phyloP scores from a whole-genome alignment of 2,329 filamentous ascomycete genomes.

The Penicillium sclerotigenum region DNA sequence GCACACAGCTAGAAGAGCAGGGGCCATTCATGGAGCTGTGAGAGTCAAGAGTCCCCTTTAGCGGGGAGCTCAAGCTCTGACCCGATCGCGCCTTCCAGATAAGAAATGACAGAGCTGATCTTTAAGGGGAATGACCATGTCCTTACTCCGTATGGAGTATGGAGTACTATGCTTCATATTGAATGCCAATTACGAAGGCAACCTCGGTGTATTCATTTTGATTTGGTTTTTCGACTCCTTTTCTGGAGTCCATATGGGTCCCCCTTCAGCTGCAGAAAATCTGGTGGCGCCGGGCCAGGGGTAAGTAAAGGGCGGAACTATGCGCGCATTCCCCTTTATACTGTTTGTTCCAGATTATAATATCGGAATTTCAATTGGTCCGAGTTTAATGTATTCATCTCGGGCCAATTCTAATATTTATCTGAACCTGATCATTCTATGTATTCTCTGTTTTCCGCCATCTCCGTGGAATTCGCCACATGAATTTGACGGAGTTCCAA shows the following conservation, averaged over 20 bases:
- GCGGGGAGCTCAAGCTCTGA: conserved; percentile 11
- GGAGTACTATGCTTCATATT: neutral
- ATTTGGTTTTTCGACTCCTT: conserved; percentile 9
- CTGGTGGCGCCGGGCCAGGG: conserved; percentile 5
- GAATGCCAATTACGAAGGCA: neutral
- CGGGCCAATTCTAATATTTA: neutral
- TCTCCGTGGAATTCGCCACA: conserved; percentile 5
- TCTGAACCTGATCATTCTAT: neutral
- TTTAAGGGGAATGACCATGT: neutral
- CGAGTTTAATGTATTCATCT: neutral
- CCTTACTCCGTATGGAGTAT: neutral
- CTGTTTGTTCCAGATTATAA: neutral
- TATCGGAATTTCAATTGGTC: neutral
- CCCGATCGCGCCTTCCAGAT: conserved; percentile 10
- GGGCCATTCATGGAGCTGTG: conserved; percentile 20
- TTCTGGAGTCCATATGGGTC: conserved; percentile 15
- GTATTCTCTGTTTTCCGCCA: neutral
- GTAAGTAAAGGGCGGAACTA: neutral
- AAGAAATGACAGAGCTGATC: conserved; percentile 19
- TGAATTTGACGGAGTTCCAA: conserved; percentile 1
- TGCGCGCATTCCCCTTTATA: neutral
- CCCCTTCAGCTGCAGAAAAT: conserved; percentile 18
- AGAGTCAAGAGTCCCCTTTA: conserved; percentile 5
- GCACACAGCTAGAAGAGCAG: conserved; percentile 4
- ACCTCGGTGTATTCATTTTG: neutral